Evolutionary conservation across 768 basidiomycete genomes (phyloP), one percentile per base, ranked within the genome.

Genomic region (Mycena epipterygia): DNA sequence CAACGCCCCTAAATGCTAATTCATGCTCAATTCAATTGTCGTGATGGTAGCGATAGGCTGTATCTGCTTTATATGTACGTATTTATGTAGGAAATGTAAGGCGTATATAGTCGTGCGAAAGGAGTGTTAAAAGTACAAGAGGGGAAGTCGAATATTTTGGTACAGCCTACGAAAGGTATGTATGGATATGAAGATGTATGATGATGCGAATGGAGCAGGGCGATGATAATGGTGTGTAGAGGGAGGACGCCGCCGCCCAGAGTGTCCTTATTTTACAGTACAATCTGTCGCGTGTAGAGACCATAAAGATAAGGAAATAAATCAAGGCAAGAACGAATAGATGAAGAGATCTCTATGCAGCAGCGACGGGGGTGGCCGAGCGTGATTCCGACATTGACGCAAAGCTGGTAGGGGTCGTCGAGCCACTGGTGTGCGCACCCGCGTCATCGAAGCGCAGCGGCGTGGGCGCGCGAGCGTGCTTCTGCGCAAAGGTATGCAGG

Each of bases 401-500:
- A n/a, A 42, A 53, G 30, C 29, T 11, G 48, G 64, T 16, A 8
- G 76, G 68, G 0, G 75, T 71, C 42, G 74, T 59, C 49, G 71
- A 58, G 29, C 57, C 73, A 57, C 67, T 71, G 35, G 61, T 39
- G 52, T 25, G 51, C 14, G 53, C 44, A 17, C n/a, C n/a, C n/a
- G n/a, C n/a, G 46, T 71, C 68, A 42, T 67, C 75, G 42, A 64
- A 67, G 48, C 67, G 49, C 30, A 57, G 58, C 55, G 53, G 49
- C 49, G 56, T 19, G 37, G 63, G 52, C 23, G 44, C 42, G 68
- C 0, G 57, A 56, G 44, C 44, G n/a, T 65, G 25, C 63, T 65
- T 59, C 42, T 41, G 63, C 35, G 75, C 72, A 35, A 72, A 60
- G 58, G 76, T 68, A 39, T 73, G 84, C 71, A 76, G 76, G 60